phyloP scores from a whole-genome alignment of 2,329 filamentous ascomycete genomes.

The Chrysoporthe puriensis region DNA sequence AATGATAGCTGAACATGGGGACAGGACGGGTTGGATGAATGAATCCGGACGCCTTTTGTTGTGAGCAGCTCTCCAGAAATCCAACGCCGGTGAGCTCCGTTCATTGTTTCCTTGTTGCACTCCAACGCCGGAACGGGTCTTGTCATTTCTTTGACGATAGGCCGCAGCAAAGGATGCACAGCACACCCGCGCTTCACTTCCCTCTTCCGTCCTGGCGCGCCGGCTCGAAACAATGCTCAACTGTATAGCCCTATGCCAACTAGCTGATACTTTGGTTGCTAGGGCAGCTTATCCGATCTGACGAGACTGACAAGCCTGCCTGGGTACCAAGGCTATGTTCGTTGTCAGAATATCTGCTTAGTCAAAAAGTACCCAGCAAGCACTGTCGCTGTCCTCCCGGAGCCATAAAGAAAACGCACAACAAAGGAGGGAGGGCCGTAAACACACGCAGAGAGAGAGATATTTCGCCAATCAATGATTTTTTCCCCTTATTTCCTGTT shows the following conservation, averaged over 20 bases:
- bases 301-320: background rate
- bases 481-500: background rate
- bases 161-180: background rate
- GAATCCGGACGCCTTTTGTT: conserved; percentile 15
- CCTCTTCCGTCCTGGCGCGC: conserved; percentile 6
- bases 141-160: conserved; percentile 17
- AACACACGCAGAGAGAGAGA: background rate
- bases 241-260: background rate
- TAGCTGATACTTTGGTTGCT: background rate
- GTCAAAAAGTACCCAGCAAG: background rate
- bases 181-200: background rate
- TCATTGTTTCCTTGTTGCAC: conserved; percentile 1
- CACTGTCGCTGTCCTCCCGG: background rate
- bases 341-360: background rate
- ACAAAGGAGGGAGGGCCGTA: background rate
- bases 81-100: conserved; percentile 4
- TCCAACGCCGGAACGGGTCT: conserved; percentile 21
- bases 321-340: background rate
- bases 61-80: background rate
- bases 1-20: background rate
- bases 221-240: background rate
- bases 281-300: background rate
- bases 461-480: background rate
- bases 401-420: background rate
- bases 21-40: background rate